Percentiles rank a stretch among this genome's conserved stretches.
Evolutionary conservation across 2,329 filamentous ascomycete genomes (phyloP).

Genomic region (Rugonectria rugulosa): DNA sequence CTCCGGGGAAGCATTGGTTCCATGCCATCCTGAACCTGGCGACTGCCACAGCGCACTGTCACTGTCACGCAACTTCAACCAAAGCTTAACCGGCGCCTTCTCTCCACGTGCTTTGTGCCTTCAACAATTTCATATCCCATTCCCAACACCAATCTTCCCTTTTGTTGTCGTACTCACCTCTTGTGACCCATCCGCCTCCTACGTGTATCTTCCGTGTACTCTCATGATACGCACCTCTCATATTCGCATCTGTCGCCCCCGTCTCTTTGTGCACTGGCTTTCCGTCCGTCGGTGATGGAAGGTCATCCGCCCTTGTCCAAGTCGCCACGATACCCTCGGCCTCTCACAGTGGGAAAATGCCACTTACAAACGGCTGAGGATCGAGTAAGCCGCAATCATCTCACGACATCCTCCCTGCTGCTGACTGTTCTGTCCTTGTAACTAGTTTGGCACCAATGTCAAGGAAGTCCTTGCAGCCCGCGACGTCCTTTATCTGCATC

Average conservation of each 20-base stretch:
- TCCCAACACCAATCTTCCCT: constrained; percentile 1
- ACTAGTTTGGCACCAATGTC: constrained; percentile 48
- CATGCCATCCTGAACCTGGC: too few relatives aligned
- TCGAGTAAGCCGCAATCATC: constrained; percentile 40
- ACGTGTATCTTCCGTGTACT: constrained; percentile 5
- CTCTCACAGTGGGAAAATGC: constrained; percentile 46
- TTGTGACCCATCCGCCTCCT: not conserved
- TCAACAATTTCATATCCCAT: too few relatives aligned
- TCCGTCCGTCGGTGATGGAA: constrained; percentile 39
- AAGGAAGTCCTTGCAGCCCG: constrained; percentile 44
- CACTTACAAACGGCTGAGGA: constrained; percentile 47
- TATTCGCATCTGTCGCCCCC: constrained; percentile 28
- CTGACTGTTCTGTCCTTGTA: not conserved
- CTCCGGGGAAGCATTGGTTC: not conserved
- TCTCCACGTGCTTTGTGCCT: not conserved
- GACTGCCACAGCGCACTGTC: constrained; percentile 6
- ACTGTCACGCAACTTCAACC: constrained; percentile 13
- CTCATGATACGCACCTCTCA: constrained; percentile 25
- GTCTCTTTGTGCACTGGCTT: constrained; percentile 29
- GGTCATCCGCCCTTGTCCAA: constrained; percentile 26
- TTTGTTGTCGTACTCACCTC: not conserved
- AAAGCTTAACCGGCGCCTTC: constrained; percentile 7
- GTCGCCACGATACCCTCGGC: constrained; percentile 32
- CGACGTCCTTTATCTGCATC: too few relatives aligned
- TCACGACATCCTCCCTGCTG: not conserved